Percentiles rank a stretch among this genome's conserved stretches.
Evolutionary conservation across 345 rosid species (phyloP).

Genomic region (Murraya paniculata): DNA sequence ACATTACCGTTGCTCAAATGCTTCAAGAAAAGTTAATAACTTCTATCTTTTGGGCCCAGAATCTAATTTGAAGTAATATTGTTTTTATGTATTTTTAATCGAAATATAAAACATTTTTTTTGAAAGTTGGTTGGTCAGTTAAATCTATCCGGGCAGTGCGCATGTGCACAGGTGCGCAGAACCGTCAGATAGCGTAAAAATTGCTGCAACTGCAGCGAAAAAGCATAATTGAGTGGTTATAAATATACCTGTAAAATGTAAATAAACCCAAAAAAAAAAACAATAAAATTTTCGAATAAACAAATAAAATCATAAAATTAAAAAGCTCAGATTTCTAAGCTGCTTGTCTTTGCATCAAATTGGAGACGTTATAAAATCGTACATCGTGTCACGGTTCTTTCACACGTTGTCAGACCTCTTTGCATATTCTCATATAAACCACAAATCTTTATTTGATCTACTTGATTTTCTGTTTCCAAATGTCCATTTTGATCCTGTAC

Average conservation of each 20-base stretch:
- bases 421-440: not conserved
- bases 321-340: slow-evolving; percentile 5
- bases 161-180: not conserved
- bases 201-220: slow-evolving; percentile 12
- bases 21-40: no score
- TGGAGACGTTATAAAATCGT: slow-evolving; percentile 29
- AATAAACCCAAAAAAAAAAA: no score
- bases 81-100: not conserved
- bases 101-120: not conserved
- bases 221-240: not conserved
- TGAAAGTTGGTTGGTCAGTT: not conserved
- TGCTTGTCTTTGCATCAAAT: slow-evolving; percentile 20
- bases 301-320: not conserved
- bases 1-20: no score
- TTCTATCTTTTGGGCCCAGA: no score
- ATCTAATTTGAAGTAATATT: not conserved
- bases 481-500: not conserved
- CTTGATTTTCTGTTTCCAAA: no score
- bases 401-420: slow-evolving; percentile 11
- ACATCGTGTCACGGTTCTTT: not conserved
- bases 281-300: no score
- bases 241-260: no score
- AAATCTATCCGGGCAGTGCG: no score
- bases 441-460: not conserved
- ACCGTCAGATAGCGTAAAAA: not conserved